A percentile compares a stretch with the other conserved stretches of the same genome.
phyloP scores from a whole-genome alignment of 2,329 filamentous ascomycete species.

The Podosphaera xanthii region DNA sequence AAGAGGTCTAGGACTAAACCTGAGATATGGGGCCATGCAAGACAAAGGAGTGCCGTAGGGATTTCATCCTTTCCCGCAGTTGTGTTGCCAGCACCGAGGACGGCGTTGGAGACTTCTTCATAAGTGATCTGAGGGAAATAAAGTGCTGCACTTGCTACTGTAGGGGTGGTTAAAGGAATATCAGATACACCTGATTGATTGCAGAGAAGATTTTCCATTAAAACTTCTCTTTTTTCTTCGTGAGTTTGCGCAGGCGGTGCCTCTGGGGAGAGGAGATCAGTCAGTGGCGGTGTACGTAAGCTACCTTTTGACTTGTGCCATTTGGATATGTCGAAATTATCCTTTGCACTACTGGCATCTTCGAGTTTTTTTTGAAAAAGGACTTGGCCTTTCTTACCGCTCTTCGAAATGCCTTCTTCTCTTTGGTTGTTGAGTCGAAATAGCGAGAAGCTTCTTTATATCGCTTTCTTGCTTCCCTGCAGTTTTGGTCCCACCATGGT shows the following conservation, averaged over 20 bases:
- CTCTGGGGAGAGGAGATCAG: too few relatives aligned
- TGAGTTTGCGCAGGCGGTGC: background rate
- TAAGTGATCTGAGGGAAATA: background rate
- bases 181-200: background rate
- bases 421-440: background rate
- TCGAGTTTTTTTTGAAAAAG: background rate
- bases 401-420: background rate
- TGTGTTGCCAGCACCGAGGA: background rate
- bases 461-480: background rate
- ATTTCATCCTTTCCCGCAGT: background rate
- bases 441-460: too few relatives aligned
- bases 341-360: background rate
- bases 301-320: background rate
- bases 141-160: background rate
- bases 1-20: too few relatives aligned
- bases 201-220: background rate
- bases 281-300: too few relatives aligned
- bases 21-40: background rate
- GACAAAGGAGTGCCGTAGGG: background rate
- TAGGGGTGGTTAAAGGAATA: background rate
- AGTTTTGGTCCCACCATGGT: background rate
- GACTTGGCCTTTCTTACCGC: background rate
- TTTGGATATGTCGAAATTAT: background rate
- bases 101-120: background rate
- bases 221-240: background rate